Base-by-base conservation (phyloP, 208 protist genomes). In the Trypanosoma brucei region DNA sequence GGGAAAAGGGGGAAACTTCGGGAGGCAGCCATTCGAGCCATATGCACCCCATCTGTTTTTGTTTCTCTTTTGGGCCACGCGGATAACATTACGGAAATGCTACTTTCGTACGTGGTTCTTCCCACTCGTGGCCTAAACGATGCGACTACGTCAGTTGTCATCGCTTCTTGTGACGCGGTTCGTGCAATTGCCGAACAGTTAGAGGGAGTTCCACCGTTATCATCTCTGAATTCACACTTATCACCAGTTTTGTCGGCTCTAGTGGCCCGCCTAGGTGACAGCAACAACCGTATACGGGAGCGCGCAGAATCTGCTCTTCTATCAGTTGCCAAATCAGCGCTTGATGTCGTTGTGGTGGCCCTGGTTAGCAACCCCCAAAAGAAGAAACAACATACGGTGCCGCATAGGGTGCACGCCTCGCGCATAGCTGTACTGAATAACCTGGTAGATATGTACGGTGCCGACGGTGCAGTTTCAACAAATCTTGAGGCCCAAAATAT, bases 231-330 rank as follows among this genome's bases (percentile, higher is more conserved):
- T 1, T 38, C 60, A 44, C 66, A 37, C 39, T 79, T 68, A 48
- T 49, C 34, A 72, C 40, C 70, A 38, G 53, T 85, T 39, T 55
- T 92, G 38, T 69, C 73, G 1, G 70, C 84, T 36, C 59, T 92
- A 49, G 72, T 91, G 44, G 68, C 44, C 22, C 85, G 86, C 45
- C 63, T 84, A 45, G 91, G 83, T 31, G 91, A 96, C 60, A 74
- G 66, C 31, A 94, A 94, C 70, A 69, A 56, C 35, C 75, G 85
- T 33, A 67, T 94, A 36, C 84, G 90, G 40, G 86, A 94, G 52
- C 77, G 55, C 35, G 68, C 81, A 0, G 80, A 85, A 60, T 75
- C 55, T 14, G 59, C 80, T 46, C 14, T 96, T 34, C 45, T 87
- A 8, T 8, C 57, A 35, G 11, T 96, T 0, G 79, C 84, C 4